Base-by-base conservation (phyloP, 768 basidiomycete genomes). In the Mycena rebaudengoi region DNA sequence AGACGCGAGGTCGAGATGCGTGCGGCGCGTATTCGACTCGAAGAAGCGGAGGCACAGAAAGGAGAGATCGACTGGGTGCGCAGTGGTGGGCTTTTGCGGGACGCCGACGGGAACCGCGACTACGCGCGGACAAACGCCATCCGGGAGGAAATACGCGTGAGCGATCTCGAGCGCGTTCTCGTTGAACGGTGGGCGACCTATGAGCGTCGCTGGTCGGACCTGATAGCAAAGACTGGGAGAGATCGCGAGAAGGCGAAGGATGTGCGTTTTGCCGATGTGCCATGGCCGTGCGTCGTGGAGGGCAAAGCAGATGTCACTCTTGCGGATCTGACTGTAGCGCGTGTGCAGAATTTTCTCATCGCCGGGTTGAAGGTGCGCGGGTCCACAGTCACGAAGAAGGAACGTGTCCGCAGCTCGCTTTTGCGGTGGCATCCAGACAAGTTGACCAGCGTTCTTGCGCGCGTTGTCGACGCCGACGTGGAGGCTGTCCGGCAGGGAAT, bases 401-500 rank as follows among this genome's bases (percentile, higher is more conserved):
- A 88, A 43, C 77, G 84, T 39, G 75, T 92, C 7, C 81, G 90
- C 32, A 81, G 80, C 48, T 86, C 88, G 0, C 73, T 93, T 43
- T 74, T 92, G 58, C 81, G 88, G 10, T 91, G 88, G 85, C 89
- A 90, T 70, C 89, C 90, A 1, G 89, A 91, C 71, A 90, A 90
- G 76, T 76, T 85, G 66, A 79, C 82, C 4, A 57, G 65, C 2
- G 62, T 88, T 16, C 67, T 87, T n/a, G 64, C 71, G 16, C 78
- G 80, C 33, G 81, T 86, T 8, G 72, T 74, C 1, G 76, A 78
- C 2, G 78, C 80, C n/a, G 85, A 88, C 59, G 57, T 74, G 62
- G 79, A 82, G 20, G 73, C 69, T 6, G 83, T 88, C 10, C 75
- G 71, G 25, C 78, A 80, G 49, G 88, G 85, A 0, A 77, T 88